Evolutionary conservation across 768 basidiomycete genomes (phyloP).

Genomic region (Gelatoporia subvermispora): DNA sequence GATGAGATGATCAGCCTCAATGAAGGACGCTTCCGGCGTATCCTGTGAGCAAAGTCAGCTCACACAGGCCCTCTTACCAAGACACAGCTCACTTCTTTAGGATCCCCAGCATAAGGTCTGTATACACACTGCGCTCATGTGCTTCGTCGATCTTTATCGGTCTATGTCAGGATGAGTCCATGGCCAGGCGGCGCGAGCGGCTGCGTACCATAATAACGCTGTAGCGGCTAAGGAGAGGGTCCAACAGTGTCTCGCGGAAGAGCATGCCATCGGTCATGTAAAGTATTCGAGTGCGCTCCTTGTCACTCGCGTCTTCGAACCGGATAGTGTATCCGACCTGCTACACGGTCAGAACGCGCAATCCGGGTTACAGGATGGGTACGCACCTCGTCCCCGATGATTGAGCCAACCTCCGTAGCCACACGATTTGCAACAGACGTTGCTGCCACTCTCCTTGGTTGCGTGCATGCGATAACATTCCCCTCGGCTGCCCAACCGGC

Average conservation of each 20-base stretch:
- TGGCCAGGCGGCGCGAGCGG: neutral
- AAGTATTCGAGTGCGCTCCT: constrained; percentile 80
- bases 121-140: constrained; percentile 94
- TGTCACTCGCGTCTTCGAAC: constrained; percentile 89
- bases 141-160: constrained; percentile 85
- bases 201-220: constrained; percentile 86
- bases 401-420: constrained; percentile 84
- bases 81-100: constrained; percentile 75
- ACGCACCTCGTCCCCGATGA: constrained; percentile 82
- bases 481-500: constrained; percentile 87
- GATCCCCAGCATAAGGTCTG: constrained; percentile 86
- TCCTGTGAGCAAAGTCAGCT: constrained; percentile 43
- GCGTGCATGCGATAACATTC: constrained; percentile 86
- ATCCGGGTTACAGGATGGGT: neutral
- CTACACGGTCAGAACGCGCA: neutral
- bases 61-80: neutral
- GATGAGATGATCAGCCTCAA: constrained; percentile 92
- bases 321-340: constrained; percentile 98
- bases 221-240: constrained; percentile 87
- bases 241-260: constrained; percentile 88
- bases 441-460: constrained; percentile 90
- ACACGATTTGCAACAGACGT: constrained; percentile 91
- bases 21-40: constrained; percentile 84
- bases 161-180: constrained; percentile 17
- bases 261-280: constrained; percentile 99